phyloP scores from a whole-genome alignment of 2,329 filamentous ascomycete species.

The Paecilomyces formosus region DNA sequence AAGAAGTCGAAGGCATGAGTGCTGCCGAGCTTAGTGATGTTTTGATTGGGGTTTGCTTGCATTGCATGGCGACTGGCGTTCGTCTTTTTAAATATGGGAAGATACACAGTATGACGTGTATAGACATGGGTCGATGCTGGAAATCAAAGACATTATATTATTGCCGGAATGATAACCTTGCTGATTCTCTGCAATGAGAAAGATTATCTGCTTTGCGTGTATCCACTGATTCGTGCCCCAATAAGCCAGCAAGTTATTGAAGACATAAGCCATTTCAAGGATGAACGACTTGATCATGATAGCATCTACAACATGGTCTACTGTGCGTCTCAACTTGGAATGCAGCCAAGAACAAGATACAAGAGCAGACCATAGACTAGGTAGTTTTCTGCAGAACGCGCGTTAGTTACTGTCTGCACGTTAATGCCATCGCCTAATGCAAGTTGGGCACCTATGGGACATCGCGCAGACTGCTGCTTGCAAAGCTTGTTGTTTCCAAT shows the following conservation, averaged over 20 bases:
- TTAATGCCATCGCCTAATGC: neutral
- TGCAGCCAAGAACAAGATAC: neutral
- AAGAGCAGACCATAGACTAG: neutral
- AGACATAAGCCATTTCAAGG: too few relatives aligned
- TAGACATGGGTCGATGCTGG: neutral
- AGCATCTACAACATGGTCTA: too few relatives aligned
- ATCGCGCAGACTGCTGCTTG: neutral
- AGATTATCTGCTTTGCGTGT: neutral
- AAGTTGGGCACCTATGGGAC: neutral
- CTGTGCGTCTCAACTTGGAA: neutral
- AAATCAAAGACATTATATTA: neutral
- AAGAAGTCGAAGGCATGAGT: conserved; percentile 40
- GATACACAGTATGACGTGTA: neutral
- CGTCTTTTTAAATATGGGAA: conserved; percentile 8
- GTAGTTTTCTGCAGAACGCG: neutral
- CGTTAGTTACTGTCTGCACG: neutral
- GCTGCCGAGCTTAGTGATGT: conserved; percentile 5
- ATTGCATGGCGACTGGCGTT: conserved; percentile 34
- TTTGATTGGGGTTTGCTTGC: conserved; percentile 17
- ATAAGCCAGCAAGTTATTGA: too few relatives aligned
- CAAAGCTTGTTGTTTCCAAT: neutral
- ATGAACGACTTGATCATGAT: too few relatives aligned
- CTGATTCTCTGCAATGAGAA: neutral
- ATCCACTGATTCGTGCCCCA: neutral
- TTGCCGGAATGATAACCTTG: neutral